Evolutionary conservation across 1,284 basidiomycete genomes (phyloP).

Genomic region (Ceratobasidium sp.): DNA sequence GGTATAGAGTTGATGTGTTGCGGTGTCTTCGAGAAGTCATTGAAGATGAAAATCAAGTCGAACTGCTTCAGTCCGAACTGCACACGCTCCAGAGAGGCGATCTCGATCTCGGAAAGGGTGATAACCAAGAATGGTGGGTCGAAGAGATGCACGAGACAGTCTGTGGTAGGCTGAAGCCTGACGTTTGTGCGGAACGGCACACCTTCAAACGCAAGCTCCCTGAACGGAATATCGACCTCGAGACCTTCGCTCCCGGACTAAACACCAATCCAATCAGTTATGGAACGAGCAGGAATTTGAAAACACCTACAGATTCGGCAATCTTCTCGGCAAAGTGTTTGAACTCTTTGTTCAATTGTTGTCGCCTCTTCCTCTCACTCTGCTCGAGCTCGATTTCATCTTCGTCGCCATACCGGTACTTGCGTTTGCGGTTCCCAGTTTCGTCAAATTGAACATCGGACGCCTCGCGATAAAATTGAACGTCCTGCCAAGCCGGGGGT

Average conservation of each 20-base stretch:
- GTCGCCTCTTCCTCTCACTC: slow-evolving; percentile 90
- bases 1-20: slow-evolving; percentile 97
- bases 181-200: slow-evolving; percentile 97
- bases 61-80: slow-evolving; percentile 98
- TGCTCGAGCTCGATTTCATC: slow-evolving; percentile 99
- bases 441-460: slow-evolving; percentile 99
- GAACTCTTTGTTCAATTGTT: slow-evolving; percentile 94
- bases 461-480: slow-evolving; percentile 99
- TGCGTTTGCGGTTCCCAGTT: slow-evolving; percentile 97
- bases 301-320: slow-evolving; percentile 77
- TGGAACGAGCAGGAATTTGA: neutral
- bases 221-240: slow-evolving; percentile 96
- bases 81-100: slow-evolving; percentile 96
- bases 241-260: slow-evolving; percentile 75
- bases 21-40: slow-evolving; percentile 92
- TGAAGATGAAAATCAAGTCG: slow-evolving; percentile 96
- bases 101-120: slow-evolving; percentile 93
- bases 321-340: slow-evolving; percentile 94
- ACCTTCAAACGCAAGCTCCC: slow-evolving; percentile 96
- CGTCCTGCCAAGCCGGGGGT: slow-evolving; percentile 67
- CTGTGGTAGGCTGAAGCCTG: slow-evolving; percentile 94
- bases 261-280: neutral
- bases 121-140: slow-evolving; percentile 97
- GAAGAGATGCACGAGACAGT: slow-evolving; percentile 95
- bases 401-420: slow-evolving; percentile 97